phyloP scores from a whole-genome alignment of 805 yeast species.

The Metschnikowia sp. region DNA sequence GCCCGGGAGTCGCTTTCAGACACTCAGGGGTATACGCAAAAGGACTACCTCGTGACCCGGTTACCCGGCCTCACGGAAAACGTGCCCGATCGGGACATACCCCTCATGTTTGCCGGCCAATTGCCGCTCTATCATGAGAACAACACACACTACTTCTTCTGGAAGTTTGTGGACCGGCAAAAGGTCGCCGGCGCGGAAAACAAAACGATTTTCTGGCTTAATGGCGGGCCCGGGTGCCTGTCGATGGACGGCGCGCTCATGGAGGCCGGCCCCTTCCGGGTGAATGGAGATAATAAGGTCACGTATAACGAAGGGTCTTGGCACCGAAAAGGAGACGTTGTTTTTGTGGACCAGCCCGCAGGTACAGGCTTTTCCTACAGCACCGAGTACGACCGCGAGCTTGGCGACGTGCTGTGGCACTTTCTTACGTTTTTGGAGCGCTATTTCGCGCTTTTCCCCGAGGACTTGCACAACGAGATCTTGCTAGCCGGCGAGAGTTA shows the following conservation, averaged over 20 bases:
- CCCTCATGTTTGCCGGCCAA: slow-evolving; percentile 65
- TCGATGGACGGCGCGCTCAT: slow-evolving; percentile 95
- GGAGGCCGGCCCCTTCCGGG: slow-evolving; percentile 87
- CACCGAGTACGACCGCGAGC: slow-evolving; percentile 50
- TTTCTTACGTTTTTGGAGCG: slow-evolving; percentile 62
- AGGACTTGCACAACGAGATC: slow-evolving; percentile 59
- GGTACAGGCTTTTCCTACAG: slow-evolving; percentile 87
- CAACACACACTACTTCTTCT: slow-evolving; percentile 66
- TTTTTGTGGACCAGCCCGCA: slow-evolving; percentile 91
- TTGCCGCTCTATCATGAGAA: slow-evolving; percentile 52
- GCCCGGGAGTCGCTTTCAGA: slow-evolving; percentile 6
- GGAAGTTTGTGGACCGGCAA: slow-evolving; percentile 55
- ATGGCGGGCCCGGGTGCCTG: slow-evolving; percentile 98
- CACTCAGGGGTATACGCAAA: slow-evolving; percentile 7
- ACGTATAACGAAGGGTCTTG: slow-evolving; percentile 71
- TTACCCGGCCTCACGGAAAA: slow-evolving; percentile 39
- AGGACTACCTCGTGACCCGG: slow-evolving; percentile 25
- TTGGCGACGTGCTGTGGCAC: slow-evolving; percentile 56
- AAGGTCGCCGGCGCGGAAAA: slow-evolving; percentile 31
- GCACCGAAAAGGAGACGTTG: slow-evolving; percentile 73
- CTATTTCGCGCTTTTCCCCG: slow-evolving; percentile 71
- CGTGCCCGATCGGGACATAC: slow-evolving; percentile 33
- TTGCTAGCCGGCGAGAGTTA: slow-evolving; percentile 92
- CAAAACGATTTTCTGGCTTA: slow-evolving; percentile 77
- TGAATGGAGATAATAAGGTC: slow-evolving; percentile 43